Conservation (phyloP, 306 rosid species). For the Malus sylvestris region DNA sequence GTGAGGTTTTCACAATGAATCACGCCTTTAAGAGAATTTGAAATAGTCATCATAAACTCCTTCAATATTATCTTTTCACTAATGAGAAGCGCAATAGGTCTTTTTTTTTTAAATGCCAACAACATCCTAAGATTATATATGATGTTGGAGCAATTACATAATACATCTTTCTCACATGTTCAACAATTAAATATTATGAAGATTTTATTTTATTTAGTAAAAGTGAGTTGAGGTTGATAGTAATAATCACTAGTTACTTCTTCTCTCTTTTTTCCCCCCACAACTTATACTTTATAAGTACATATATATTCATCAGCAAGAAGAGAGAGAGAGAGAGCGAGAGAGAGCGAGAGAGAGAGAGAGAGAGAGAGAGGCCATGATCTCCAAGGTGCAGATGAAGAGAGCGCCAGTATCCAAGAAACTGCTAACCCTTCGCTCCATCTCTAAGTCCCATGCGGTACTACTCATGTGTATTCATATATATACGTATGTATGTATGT, state of each 20-base stretch:
- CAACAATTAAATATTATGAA: neutral
- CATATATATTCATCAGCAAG: neutral
- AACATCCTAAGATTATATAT: neutral
- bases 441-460: slow-evolving; percentile 43
- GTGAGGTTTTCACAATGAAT: neutral
- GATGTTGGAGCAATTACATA: neutral
- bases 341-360: neutral
- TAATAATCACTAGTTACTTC: neutral
- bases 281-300: neutral
- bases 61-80: neutral
- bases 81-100: neutral
- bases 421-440: slow-evolving; percentile 50
- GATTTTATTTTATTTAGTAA: neutral
- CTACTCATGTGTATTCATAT: neutral
- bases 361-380: slow-evolving; percentile 33
- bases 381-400: slow-evolving; percentile 48
- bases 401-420: slow-evolving; percentile 34
- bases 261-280: neutral
- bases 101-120: neutral
- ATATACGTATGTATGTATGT: too few relatives aligned
- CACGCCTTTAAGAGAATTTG: neutral
- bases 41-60: neutral
- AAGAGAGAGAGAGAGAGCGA: slow-evolving; percentile 6
- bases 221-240: neutral
- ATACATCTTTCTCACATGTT: neutral